Evolutionary conservation across 108 stramenopile species (phyloP), one percentile per base, ranked within the genome.

Genomic region (Nitzschia sp.): DNA sequence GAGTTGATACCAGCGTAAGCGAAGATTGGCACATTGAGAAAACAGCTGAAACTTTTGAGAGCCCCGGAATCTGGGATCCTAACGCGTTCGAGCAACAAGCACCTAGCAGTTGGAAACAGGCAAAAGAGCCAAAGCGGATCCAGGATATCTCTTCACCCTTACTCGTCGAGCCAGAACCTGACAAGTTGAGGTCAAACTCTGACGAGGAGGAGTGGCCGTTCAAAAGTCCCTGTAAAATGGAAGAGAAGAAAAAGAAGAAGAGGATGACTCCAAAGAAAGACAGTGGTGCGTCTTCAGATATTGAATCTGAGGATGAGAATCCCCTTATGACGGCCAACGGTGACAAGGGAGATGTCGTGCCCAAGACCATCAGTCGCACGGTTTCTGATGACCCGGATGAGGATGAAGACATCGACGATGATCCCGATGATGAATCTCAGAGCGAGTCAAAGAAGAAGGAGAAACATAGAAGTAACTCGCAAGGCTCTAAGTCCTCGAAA

Each of bases 121-220:
- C 34, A 45, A 26, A 56, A 17, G 38, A 34, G 36, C 61, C 62
- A 27, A 41, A 57, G 27, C 57, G 62, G 34, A 48, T 57, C 19
- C 68, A 56, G 17, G 59, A 68, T 36, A 59, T 68, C 22, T 34
- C 53, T 17, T 75, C 67, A 11, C 75, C 67, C 30, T 32, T 38
- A 28, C 58, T 69, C 44, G 48, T 57, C 2, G 60, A 75, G 8
- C 35, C 28, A 29, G 45, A 58, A 38, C 44, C 36, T 13, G 34
- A 38, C 29, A 31, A 50, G 47, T 45, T 26, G 34, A 53, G 44
- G 56, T 58, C 35, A 59, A 44, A 23, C 17, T 57, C 63, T 31
- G 59, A 52, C 22, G 61, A 55, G 17, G 61, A 68, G 17, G 58
- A 52, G 25, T 67, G 60, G 53, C 67, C 67, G 22, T 68, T 63